phyloP scores from a whole-genome alignment of 176 grass and related monocot genomes.

The Cenchrus americanus region DNA sequence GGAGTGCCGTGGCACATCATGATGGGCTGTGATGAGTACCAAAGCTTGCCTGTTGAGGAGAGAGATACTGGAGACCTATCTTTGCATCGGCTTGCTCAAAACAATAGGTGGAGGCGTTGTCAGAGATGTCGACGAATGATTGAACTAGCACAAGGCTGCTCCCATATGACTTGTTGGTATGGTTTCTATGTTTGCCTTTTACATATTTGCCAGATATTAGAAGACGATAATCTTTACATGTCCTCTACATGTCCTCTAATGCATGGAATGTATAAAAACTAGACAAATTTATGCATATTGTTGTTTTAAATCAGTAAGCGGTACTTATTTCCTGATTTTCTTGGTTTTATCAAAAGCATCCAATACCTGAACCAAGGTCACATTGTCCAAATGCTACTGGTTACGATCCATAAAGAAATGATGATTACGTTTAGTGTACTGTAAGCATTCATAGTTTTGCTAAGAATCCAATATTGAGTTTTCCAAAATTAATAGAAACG shows the following conservation, averaged over 20 bases:
- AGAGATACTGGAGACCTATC: slow-evolving; percentile 63
- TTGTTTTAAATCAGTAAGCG: neutral
- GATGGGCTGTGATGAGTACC: slow-evolving; percentile 90
- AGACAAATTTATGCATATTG: neutral
- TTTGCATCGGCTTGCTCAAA: slow-evolving; percentile 62
- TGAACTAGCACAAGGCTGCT: slow-evolving; percentile 72
- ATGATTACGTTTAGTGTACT: neutral
- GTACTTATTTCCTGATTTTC: neutral
- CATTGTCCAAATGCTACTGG: neutral
- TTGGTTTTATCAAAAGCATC: slow-evolving; percentile 11
- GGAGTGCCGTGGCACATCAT: slow-evolving; percentile 84
- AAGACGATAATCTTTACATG: neutral
- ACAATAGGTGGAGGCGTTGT: slow-evolving; percentile 75
- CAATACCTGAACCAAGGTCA: neutral
- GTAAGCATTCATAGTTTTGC: neutral
- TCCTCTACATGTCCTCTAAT: neutral
- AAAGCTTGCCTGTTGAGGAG: slow-evolving; percentile 61
- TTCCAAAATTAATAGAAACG: neutral
- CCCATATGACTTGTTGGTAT: slow-evolving; percentile 92
- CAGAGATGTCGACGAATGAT: slow-evolving; percentile 74
- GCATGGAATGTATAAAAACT: neutral
- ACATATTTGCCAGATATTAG: neutral
- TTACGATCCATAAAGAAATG: neutral
- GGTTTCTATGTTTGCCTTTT: neutral
- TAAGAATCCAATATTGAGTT: neutral